Conservation (phyloP, 805 yeast species). For the Wickerhamiella bombiphila region DNA sequence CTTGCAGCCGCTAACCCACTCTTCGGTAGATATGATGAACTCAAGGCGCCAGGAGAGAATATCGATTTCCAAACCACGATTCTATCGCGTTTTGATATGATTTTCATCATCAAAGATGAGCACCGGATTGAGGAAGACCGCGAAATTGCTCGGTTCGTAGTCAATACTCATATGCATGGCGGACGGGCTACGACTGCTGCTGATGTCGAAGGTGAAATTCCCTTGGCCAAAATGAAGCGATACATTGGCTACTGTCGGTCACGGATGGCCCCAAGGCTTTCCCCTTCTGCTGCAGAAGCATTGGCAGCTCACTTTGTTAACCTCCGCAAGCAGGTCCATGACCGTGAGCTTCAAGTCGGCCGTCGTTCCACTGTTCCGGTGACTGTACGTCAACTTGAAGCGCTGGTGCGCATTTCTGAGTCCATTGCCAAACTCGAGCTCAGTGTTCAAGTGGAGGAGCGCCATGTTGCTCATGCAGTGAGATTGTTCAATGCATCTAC, state of each 20-base stretch:
- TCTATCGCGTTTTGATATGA: constrained; percentile 96
- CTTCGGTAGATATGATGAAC: constrained; percentile 90
- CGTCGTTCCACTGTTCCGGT: constrained; percentile 93
- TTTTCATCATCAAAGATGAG: constrained; percentile 89
- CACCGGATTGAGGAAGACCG: constrained; percentile 77
- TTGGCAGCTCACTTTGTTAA: constrained; percentile 85
- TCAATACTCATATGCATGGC: constrained; percentile 84
- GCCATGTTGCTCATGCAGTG: constrained; percentile 91
- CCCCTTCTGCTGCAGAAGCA: constrained; percentile 79
- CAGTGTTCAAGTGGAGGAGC: constrained; percentile 69
- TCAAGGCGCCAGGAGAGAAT: constrained; percentile 93
- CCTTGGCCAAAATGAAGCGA: constrained; percentile 80
- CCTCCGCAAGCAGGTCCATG: constrained; percentile 69
- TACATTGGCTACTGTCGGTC: constrained; percentile 81
- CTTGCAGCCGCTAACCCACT: constrained; percentile 97
- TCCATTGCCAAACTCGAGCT: constrained; percentile 77
- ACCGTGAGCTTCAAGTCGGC: constrained; percentile 64
- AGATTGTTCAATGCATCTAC: constrained; percentile 92
- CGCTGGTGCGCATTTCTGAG: constrained; percentile 90
- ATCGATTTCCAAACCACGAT: constrained; percentile 96
- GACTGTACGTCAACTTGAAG: constrained; percentile 94
- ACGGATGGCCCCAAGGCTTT: constrained; percentile 83
- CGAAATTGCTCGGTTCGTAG: constrained; percentile 85
- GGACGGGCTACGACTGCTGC: constrained; percentile 31
- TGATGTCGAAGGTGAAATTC: constrained; percentile 58